Base-by-base conservation (phyloP, 495 filamentous ascomycete species). In the Xylaria grammica region DNA sequence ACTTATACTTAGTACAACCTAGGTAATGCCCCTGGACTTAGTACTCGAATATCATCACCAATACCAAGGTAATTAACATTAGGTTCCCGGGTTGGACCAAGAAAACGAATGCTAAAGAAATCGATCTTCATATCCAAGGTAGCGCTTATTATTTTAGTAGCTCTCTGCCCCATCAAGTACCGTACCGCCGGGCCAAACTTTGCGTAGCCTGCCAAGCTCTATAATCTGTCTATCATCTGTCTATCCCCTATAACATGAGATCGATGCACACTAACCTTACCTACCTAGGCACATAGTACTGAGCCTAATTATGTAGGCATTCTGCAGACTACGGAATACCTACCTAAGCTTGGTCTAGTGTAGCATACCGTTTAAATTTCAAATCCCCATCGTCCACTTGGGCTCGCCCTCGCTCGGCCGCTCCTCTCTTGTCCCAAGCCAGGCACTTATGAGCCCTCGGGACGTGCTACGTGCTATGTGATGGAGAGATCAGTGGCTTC, bases 201-300 rank as follows among this genome's bases (percentile, higher is more conserved):
- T 55, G 73, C 87, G 64, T 89, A 91, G 68, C 89, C 89, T 10
- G 70, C 78, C 55, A 85, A 83, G 65, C 86, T 78, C 63, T 78
- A 80, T 20, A 69, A 65, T 36, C 11, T 6, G 34, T 11, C 34
- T 36, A 36, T 5, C 34, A n/a, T n/a, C n/a, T n/a, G n/a, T n/a
- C n/a, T n/a, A n/a, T n/a, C n/a, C n/a, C n/a, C n/a, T n/a, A n/a
- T n/a, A n/a, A n/a, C 32, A 32, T 52, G 8, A 51, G 49, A 52
- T 52, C 49, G 49, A 19, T 52, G 51, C 26, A 22, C 51, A 19
- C n/a, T 32, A 32, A 54, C 29, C 30, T 15, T 11, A 30, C 51
- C 19, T 50, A 4, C 11, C 29, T 53, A 36, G 30, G 15, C n/a
- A n/a, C n/a, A n/a, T n/a, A n/a, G n/a, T n/a, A n/a, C n/a, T n/a